Conservation (phyloP, 2,329 filamentous ascomycete genomes). For the Rhexocercosporidium sp. region DNA sequence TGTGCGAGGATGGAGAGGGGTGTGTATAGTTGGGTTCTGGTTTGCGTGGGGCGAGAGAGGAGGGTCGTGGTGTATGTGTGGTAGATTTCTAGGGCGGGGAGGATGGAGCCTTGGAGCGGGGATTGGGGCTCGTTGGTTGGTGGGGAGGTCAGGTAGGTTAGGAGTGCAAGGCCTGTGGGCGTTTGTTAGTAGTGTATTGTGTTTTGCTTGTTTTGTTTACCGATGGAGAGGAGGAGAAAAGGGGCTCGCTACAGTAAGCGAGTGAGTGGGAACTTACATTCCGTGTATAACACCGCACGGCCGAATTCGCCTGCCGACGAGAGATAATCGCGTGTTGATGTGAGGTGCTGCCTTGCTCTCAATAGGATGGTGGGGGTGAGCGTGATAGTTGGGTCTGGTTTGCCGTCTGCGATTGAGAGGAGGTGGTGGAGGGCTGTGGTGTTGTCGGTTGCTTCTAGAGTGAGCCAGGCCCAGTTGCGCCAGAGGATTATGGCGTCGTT, state of each 20-base stretch:
- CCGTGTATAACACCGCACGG: constrained; percentile 59
- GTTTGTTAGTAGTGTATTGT: background rate
- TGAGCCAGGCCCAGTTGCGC: constrained; percentile 39
- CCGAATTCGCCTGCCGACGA: constrained; percentile 55
- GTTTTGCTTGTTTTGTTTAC: background rate
- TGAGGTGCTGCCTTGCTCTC: constrained; percentile 59
- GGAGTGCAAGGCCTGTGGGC: constrained; percentile 54
- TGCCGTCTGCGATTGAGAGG: constrained; percentile 46
- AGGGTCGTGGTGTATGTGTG: constrained; percentile 51
- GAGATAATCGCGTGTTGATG: constrained; percentile 58
- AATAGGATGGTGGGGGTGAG: constrained; percentile 47
- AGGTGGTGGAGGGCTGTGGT: constrained; percentile 46
- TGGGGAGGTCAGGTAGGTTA: constrained; percentile 63
- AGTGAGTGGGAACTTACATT: constrained; percentile 48
- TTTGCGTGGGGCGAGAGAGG: constrained; percentile 40
- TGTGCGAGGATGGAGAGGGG: constrained; percentile 59
- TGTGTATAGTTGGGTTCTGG: constrained; percentile 30
- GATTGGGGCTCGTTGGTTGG: constrained; percentile 50
- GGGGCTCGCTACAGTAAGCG: background rate
- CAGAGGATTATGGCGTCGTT: constrained; percentile 36
- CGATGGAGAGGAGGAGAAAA: background rate
- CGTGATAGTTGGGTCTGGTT: constrained; percentile 39
- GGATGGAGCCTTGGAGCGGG: constrained; percentile 59
- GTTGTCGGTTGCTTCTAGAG: constrained; percentile 31
- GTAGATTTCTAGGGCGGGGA: constrained; percentile 52